Conservation (phyloP, 2,329 filamentous ascomycete species). For the Immersiporthe knoxdaviesiana region DNA sequence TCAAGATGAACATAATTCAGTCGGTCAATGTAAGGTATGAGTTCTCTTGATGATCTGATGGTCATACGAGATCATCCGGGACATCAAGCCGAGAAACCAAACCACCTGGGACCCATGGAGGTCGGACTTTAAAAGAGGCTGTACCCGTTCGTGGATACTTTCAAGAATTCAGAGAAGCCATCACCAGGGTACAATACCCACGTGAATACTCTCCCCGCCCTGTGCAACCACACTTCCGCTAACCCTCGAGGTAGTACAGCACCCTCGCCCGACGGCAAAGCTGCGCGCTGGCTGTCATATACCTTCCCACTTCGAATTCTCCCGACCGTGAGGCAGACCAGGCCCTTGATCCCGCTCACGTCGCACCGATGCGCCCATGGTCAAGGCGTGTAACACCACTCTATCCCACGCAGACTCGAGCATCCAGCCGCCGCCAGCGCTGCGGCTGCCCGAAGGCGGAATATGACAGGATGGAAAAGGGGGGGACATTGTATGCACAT, state of each 20-base stretch:
- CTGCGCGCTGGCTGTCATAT: conserved; percentile 14
- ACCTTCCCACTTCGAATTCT: conserved; percentile 22
- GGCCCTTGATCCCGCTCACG: conserved; percentile 12
- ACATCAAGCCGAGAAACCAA: background rate
- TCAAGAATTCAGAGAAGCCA: background rate
- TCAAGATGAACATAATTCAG: background rate
- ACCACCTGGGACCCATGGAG: background rate
- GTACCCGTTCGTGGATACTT: background rate
- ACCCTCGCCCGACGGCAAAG: conserved; percentile 10
- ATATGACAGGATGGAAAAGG: conserved; percentile 39
- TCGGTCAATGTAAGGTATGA: background rate
- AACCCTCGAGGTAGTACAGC: conserved; percentile 15
- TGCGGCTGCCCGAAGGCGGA: conserved; percentile 33
- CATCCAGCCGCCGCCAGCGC: conserved; percentile 23
- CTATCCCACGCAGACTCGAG: conserved; percentile 23
- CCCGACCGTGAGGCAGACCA: conserved; percentile 21
- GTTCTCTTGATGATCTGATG: background rate
- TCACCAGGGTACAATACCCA: conserved; percentile 3
- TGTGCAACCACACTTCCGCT: background rate
- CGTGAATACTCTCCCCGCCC: background rate
- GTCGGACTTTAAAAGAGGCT: background rate
- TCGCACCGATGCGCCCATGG: conserved; percentile 6
- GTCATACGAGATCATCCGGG: background rate
- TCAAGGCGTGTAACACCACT: conserved; percentile 16
- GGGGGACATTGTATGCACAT: conserved; percentile 28